These are phyloP conservation scores for Wickerhamia fluorescens DNA, from an alignment of 805 yeast genomes.

Conservation along the genomic window DNA sequence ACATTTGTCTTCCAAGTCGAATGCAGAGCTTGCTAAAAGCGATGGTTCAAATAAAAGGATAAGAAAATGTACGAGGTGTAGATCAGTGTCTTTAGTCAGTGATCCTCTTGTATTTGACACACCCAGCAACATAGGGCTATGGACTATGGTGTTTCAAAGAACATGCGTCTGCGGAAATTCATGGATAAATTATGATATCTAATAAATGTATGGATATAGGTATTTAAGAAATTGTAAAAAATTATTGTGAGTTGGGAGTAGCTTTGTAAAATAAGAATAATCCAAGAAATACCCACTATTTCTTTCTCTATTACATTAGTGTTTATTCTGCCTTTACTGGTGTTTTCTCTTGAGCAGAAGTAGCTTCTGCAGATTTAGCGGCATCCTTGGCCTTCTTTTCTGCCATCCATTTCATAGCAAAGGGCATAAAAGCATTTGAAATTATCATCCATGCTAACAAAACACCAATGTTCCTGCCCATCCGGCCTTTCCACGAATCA, in stretches of 20 bases:
- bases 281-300: no score
- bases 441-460: constrained; percentile 24
- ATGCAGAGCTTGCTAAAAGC: not conserved
- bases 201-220: not conserved
- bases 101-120: constrained; percentile 34
- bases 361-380: constrained; percentile 3
- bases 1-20: not conserved
- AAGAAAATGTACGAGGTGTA: constrained; percentile 36
- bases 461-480: constrained; percentile 27
- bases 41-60: constrained; percentile 6
- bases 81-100: constrained; percentile 33
- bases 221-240: no score
- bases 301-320: no score
- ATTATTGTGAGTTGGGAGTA: no score
- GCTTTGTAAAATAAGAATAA: no score
- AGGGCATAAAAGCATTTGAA: constrained; percentile 20
- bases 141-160: constrained; percentile 66
- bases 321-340: constrained; percentile 1
- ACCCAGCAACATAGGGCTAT: constrained; percentile 26
- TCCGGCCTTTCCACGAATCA: constrained; percentile 26
- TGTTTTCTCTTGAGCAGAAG: not conserved
- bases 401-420: constrained; percentile 17
- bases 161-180: constrained; percentile 75
- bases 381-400: constrained; percentile 7
- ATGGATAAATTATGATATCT: constrained; percentile 43